Conservation (phyloP, 225 moss, liverwort and hornwort species). For the Straminergon stramineum region DNA sequence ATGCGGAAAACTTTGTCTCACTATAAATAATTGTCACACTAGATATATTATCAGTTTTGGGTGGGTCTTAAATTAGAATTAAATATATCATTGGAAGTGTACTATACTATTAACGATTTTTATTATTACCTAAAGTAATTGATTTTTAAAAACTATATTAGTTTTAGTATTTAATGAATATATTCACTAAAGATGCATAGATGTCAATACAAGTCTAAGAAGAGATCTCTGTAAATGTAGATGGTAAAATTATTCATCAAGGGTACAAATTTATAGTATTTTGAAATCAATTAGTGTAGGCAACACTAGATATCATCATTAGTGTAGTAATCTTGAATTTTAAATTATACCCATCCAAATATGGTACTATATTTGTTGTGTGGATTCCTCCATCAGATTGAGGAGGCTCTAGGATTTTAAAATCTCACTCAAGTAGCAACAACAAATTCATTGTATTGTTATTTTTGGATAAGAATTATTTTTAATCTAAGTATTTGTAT, state of each 20-base stretch:
- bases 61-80: neutral
- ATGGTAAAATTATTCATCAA: neutral
- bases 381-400: rapidly evolving
- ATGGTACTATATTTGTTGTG: neutral
- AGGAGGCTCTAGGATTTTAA: neutral
- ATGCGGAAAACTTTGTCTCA: neutral
- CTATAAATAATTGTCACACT: neutral
- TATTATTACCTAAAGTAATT: neutral
- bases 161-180: neutral
- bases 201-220: neutral
- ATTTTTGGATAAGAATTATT: neutral
- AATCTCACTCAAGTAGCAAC: rapidly evolving
- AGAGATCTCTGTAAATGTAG: neutral
- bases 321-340: neutral
- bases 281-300: neutral
- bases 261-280: neutral
- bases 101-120: neutral
- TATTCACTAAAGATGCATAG: neutral
- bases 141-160: neutral
- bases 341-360: neutral
- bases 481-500: neutral
- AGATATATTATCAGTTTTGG: neutral
- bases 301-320: neutral
- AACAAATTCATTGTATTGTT: neutral
- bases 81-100: neutral